Base-by-base conservation (phyloP, 352 stramenopile genomes). In the Pythium plurisporium region DNA sequence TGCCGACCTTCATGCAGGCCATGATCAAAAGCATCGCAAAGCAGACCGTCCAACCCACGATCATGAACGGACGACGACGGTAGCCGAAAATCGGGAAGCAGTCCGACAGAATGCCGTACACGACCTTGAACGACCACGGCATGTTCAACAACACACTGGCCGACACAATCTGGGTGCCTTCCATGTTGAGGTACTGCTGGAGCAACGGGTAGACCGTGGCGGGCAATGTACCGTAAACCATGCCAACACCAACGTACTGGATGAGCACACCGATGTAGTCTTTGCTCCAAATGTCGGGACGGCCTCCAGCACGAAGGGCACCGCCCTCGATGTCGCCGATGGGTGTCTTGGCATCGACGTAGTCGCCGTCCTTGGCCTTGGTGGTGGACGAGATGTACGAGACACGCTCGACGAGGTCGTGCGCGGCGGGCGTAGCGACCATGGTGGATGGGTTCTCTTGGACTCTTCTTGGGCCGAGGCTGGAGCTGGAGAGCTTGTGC, bases 41-140 rank as follows among this genome's bases (percentile, higher is more conserved):
- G 23, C 55, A 59, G 31, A 67, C 48, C 29, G 47, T 43, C 69
- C 69, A 76, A 14, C 69, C 69, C 22, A 74, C 41, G 22, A 73
- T 62, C 57, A 76, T 73, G 38, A 62, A 76, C 42, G 69, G 67
- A 23, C 69, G 69, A 45, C 69, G 65, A 38, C 69, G 69, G 51
- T 74, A 74, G 23, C 69, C 69, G 41, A 57, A 62, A 45, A 76
- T 69, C 12, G 69, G 61, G 7, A 72, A 42, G 57, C 62, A 68
- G 45, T 76, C 69, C 17, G 69, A 62, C 12, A 69, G 3, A 29
- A 76, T 67, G 17, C 64, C 66, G 27, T 70, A 47, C 20, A 76
- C 70, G 2, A 72, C 64, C 44, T 73, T 76, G 49, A 74, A 51
- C 29, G 65, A 76, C 69, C 69, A 76, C 22, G 64, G 62, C 46